phyloP scores from a whole-genome alignment of 495 filamentous ascomycete genomes.

The Staphylotrichum longicolle region DNA sequence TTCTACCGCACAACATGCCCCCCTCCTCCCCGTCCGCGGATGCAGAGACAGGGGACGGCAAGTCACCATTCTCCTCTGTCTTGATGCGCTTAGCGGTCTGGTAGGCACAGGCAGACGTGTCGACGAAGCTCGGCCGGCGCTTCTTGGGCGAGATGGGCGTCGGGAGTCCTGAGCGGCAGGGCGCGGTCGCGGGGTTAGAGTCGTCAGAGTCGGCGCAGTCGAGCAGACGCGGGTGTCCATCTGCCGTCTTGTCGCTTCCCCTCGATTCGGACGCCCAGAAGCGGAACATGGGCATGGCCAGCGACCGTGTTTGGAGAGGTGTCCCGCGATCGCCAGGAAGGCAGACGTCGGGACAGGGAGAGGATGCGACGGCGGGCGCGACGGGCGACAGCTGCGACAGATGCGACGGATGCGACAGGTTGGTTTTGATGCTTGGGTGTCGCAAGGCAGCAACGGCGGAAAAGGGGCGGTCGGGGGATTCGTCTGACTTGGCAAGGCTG shows the following conservation, averaged over 20 bases:
- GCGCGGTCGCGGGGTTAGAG: neutral
- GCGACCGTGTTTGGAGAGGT: neutral
- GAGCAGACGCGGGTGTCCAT: slow-evolving; percentile 17
- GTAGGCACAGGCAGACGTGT: slow-evolving; percentile 21
- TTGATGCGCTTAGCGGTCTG: slow-evolving; percentile 38
- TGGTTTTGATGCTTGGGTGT: slow-evolving; percentile 15
- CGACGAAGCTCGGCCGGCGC: slow-evolving; percentile 39
- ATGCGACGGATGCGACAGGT: too few relatives aligned
- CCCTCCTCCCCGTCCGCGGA: slow-evolving; percentile 25
- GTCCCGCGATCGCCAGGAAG: slow-evolving; percentile 23
- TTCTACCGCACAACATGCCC: slow-evolving; percentile 24
- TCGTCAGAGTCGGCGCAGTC: slow-evolving; percentile 16
- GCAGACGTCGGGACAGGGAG: slow-evolving; percentile 22
- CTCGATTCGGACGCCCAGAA: slow-evolving; percentile 51
- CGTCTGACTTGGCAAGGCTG: slow-evolving; percentile 34
- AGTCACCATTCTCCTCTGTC: slow-evolving; percentile 35
- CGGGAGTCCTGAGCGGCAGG: slow-evolving; percentile 16
- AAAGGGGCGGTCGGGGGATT: slow-evolving; percentile 30
- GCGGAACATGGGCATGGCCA: slow-evolving; percentile 44
- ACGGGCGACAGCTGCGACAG: too few relatives aligned
- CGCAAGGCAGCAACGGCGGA: slow-evolving; percentile 30
- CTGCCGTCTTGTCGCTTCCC: slow-evolving; percentile 45
- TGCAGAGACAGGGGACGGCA: slow-evolving; percentile 35
- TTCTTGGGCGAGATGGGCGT: slow-evolving; percentile 31
- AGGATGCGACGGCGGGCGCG: slow-evolving; percentile 1